Evolutionary conservation across 169 alveolate species (phyloP).

Genomic region (Pseudocohnilembus persalinus): DNA sequence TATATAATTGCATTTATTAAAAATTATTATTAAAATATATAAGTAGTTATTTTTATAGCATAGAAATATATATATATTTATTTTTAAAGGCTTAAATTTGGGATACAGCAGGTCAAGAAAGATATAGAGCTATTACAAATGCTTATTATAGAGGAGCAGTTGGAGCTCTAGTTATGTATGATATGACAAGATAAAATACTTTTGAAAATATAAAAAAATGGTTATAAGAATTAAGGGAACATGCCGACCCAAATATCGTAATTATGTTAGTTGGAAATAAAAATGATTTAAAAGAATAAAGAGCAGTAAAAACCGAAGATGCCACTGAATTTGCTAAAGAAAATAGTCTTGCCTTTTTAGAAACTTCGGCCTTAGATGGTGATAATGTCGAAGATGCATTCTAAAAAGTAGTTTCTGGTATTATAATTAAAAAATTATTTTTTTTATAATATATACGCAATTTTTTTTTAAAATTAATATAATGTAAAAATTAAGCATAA

Average conservation of each 20-base stretch:
- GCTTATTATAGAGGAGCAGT: conserved; percentile 83
- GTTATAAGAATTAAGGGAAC: conserved; percentile 66
- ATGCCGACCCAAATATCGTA: conserved; percentile 71
- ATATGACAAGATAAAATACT: conserved; percentile 65
- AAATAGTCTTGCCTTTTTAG: conserved; percentile 57
- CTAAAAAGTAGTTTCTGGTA: conserved; percentile 54
- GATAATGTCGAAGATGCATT: conserved; percentile 71
- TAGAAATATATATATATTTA: too few species aligned
- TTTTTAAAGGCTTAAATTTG: conserved; percentile 70
- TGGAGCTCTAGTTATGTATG: conserved; percentile 81
- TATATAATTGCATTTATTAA: too few species aligned
- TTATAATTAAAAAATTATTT: too few species aligned
- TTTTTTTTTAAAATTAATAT: too few species aligned
- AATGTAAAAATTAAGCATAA: too few species aligned
- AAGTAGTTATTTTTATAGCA: too few species aligned
- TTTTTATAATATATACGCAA: too few species aligned
- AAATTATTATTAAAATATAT: too few species aligned
- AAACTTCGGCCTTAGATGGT: conserved; percentile 66
- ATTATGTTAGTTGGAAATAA: conserved; percentile 76
- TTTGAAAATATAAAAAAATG: conserved; percentile 68
- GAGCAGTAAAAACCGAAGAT: conserved; percentile 73
- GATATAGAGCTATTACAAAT: conserved; percentile 74
- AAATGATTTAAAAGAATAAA: conserved; percentile 57
- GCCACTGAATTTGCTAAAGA: conserved; percentile 62
- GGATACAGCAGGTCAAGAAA: conserved; percentile 87